Base-by-base conservation (phyloP, 2,329 filamentous ascomycete species). In the Verruconis gallopava region DNA sequence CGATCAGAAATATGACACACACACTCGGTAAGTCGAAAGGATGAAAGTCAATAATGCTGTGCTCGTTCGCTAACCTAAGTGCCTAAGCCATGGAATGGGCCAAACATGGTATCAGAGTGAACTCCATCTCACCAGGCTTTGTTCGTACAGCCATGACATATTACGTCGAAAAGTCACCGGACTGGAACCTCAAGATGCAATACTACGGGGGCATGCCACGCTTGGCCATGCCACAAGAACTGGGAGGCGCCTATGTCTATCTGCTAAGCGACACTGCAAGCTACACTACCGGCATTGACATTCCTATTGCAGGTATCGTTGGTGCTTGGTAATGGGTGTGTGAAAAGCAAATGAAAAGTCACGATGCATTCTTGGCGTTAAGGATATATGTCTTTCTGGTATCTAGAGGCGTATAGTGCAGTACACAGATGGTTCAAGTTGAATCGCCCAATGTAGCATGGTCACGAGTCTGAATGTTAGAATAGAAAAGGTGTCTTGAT, bases 1-100 rank as follows among this genome's bases (percentile, higher is more conserved):
- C 38, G 3, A 1, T 40, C 85, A 80, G 38, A 84, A 82, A 50
- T 75, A 77, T 64, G 77, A 89, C 49, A 83, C 86, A 71, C 89
- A 89, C 74, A 86, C 79, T 67, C 83, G 76, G 20, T 77, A 80
- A 59, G 74, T 79, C 60, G 76, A 81, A 53, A 55, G 54, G 44
- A 57, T n/a, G n/a, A n/a, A n/a, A n/a, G n/a, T n/a, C n/a, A n/a
- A n/a, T n/a, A n/a, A n/a, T n/a, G n/a, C n/a, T n/a, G n/a, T n/a
- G n/a, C n/a, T n/a, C n/a, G n/a, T n/a, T n/a, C n/a, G n/a, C n/a
- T n/a, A n/a, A n/a, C n/a, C n/a, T 74, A 40, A 64, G 64, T 47
- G 78, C 74, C 37, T 64, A 81, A 44, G 77, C 77, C 53, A 79
- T 78, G 57, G 77, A 81, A 60, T 81, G 77, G 77, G 66, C 74